phyloP scores from a whole-genome alignment of 306 rosid genomes.

The Neltuma alba region DNA sequence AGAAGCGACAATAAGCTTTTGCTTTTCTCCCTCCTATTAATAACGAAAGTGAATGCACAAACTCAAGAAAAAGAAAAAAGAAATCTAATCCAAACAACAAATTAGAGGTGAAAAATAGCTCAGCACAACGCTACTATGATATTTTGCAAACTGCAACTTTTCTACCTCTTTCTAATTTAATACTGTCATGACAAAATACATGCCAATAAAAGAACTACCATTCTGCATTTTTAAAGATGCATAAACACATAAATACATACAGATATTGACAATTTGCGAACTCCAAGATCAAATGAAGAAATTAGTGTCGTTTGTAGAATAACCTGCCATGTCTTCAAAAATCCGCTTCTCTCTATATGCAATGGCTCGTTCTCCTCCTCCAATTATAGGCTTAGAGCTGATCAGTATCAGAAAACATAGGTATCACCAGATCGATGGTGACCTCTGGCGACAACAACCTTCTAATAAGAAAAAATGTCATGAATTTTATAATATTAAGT shows the following conservation, averaged over 20 bases:
- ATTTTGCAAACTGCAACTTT: background rate
- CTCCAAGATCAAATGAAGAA: background rate
- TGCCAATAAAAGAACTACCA: background rate
- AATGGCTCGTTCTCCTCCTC: background rate
- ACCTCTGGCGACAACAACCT: background rate
- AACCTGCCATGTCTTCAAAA: background rate
- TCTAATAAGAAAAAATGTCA: background rate
- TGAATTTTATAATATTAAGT: background rate
- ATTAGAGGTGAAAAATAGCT: background rate
- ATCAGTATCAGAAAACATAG: background rate
- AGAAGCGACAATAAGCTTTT: slow-evolving; percentile 1
- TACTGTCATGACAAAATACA: background rate
- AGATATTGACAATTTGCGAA: background rate
- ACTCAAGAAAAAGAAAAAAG: background rate
- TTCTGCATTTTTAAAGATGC: background rate
- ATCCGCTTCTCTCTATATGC: background rate
- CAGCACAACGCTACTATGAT: background rate
- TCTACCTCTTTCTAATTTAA: background rate
- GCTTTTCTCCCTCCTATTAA: background rate
- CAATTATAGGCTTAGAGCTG: background rate
- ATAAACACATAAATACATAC: background rate
- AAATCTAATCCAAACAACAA: background rate
- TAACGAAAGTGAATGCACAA: background rate
- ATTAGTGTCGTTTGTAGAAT: background rate
- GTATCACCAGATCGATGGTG: background rate